phyloP scores from a whole-genome alignment of 345 rosid genomes.

The Luvunga scandens region DNA sequence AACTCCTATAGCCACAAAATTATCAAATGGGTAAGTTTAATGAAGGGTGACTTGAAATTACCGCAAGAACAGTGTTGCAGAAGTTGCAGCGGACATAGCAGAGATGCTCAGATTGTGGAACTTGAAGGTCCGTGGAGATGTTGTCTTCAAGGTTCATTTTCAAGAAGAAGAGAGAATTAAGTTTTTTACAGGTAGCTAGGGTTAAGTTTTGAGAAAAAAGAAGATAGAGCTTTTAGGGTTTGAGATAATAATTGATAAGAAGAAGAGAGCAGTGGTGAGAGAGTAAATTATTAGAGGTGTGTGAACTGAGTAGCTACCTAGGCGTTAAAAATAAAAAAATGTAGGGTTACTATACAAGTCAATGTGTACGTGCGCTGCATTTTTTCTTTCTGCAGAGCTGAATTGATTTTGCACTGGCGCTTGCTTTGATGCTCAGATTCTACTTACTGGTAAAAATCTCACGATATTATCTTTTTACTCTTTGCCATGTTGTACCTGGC shows the following conservation, averaged over 20 bases:
- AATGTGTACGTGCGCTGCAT: slow-evolving; percentile 18
- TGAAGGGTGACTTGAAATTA: slow-evolving; percentile 22
- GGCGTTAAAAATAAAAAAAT: slow-evolving; percentile 23
- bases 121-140: slow-evolving; percentile 50
- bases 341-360: slow-evolving; percentile 27
- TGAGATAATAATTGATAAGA: not conserved
- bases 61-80: slow-evolving; percentile 99
- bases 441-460: not conserved
- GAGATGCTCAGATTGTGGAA: slow-evolving; percentile 74
- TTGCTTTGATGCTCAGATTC: slow-evolving; percentile 22
- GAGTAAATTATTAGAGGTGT: not conserved
- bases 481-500: slow-evolving; percentile 3
- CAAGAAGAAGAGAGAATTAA: slow-evolving; percentile 3
- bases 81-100: slow-evolving; percentile 97
- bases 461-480: slow-evolving; percentile 1
- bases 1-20: not conserved
- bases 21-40: not conserved
- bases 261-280: not conserved
- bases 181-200: not conserved
- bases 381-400: slow-evolving; percentile 20
- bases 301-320: not conserved
- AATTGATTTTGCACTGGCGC: slow-evolving; percentile 24
- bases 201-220: not conserved
- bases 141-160: slow-evolving; percentile 70
- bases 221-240: slow-evolving; percentile 18